Percentiles rank a stretch among this genome's conserved stretches.
phyloP scores from a whole-genome alignment of 2,329 filamentous ascomycete genomes.

The Colletotrichum aenigma region DNA sequence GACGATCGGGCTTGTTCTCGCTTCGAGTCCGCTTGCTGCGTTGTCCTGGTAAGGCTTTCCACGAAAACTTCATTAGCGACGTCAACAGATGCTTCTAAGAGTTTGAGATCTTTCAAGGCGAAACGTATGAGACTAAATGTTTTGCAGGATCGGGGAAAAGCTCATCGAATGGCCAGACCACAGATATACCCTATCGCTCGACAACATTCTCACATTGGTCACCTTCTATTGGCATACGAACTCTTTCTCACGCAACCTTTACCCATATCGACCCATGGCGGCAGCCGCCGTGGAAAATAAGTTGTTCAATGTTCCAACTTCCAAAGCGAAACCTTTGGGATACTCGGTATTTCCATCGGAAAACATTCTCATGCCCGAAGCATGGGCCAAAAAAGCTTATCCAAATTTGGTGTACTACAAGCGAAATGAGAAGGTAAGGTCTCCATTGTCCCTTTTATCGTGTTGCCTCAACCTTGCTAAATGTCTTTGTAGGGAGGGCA shows the following conservation, averaged over 20 bases:
- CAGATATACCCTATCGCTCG: slow-evolving; percentile 34
- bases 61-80: background rate
- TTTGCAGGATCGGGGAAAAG: slow-evolving; percentile 59
- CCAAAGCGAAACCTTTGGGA: background rate
- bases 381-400: background rate
- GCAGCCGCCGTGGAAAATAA: background rate
- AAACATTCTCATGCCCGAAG: background rate
- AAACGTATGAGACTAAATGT: background rate
- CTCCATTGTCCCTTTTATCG: background rate
- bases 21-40: slow-evolving; percentile 57
- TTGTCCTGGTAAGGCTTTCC: slow-evolving; percentile 48
- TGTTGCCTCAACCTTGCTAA: background rate
- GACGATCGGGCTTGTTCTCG: slow-evolving; percentile 60
- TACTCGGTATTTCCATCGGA: background rate
- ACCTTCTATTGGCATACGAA: slow-evolving; percentile 61
- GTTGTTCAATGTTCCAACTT: background rate
- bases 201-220: slow-evolving; percentile 52
- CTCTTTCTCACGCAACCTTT: slow-evolving; percentile 50
- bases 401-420: background rate
- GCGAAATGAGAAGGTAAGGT: background rate
- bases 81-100: background rate
- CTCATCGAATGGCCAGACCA: slow-evolving; percentile 57
- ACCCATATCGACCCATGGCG: slow-evolving; percentile 22
- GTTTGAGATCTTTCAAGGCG: background rate
- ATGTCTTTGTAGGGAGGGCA: background rate